A percentile compares a stretch with the other conserved stretches of the same genome.
phyloP scores from a whole-genome alignment of 129 eudicot species.

The Flaveria linearis region DNA sequence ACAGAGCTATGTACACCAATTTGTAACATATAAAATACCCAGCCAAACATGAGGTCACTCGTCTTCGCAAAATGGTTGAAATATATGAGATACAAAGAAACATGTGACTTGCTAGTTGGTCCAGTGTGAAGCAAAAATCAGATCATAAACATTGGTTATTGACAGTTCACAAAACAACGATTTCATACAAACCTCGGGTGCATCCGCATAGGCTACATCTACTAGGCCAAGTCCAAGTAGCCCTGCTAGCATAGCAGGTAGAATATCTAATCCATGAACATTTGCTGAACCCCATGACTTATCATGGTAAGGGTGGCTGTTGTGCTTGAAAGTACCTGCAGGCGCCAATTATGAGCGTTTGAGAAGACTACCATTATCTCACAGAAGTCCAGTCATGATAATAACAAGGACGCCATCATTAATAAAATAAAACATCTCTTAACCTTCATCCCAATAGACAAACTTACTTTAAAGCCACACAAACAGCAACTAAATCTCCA shows the following conservation, averaged over 20 bases:
- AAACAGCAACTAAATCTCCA: too few relatives aligned
- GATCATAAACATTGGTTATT: too few relatives aligned
- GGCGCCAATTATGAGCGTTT: neutral
- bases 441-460: too few relatives aligned
- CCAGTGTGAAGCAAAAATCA: neutral
- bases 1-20: neutral
- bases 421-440: too few relatives aligned
- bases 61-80: neutral
- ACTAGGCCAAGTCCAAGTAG: slow-evolving; percentile 54
- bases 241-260: slow-evolving; percentile 58
- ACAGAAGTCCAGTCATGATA: neutral
- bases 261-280: slow-evolving; percentile 29
- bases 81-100: neutral
- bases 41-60: neutral
- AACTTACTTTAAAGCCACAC: too few relatives aligned
- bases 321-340: slow-evolving; percentile 50
- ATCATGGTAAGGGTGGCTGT: slow-evolving; percentile 19
- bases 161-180: neutral
- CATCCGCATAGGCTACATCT: slow-evolving; percentile 65
- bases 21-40: slow-evolving; percentile 1
- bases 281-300: slow-evolving; percentile 33
- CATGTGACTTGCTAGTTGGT: neutral
- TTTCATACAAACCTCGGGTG: slow-evolving; percentile 54
- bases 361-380: slow-evolving; percentile 3
- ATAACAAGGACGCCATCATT: too few relatives aligned